Percentiles rank a stretch among this genome's conserved stretches.
Conservation (phyloP, 2,329 filamentous ascomycete genomes). For the Didymosphaeria variabile region DNA sequence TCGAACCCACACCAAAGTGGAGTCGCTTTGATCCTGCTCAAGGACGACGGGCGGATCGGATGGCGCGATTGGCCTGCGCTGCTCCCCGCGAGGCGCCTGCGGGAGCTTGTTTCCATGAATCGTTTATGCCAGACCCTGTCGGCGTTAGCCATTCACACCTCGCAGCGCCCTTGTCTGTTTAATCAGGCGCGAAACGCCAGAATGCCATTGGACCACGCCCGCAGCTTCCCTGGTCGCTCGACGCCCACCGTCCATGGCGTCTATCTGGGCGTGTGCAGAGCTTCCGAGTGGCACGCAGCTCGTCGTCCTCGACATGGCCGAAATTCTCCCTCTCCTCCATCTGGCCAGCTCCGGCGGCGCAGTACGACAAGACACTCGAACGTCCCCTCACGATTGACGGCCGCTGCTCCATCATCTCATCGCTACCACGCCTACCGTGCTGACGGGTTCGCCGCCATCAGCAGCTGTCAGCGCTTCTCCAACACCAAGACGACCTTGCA, state of each 20-base stretch:
- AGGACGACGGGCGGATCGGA: constrained; percentile 12
- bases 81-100: constrained; percentile 30
- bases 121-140: constrained; percentile 25
- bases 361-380: constrained; percentile 22
- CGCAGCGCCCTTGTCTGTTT: constrained; percentile 34
- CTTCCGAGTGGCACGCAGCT: constrained; percentile 25
- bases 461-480: constrained; percentile 34
- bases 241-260: constrained; percentile 22
- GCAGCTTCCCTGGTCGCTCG: constrained; percentile 13
- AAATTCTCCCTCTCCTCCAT: constrained; percentile 1
- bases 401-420: constrained; percentile 9
- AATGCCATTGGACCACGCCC: constrained; percentile 34
- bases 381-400: constrained; percentile 24
- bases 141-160: constrained; percentile 37
- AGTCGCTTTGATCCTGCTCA: constrained; percentile 3
- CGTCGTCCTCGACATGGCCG: constrained; percentile 4
- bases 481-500: constrained; percentile 37
- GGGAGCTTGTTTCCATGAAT: constrained; percentile 28
- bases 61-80: constrained; percentile 32
- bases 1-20: constrained; percentile 12
- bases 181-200: constrained; percentile 43
- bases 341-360: constrained; percentile 7
- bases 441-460: constrained; percentile 32
- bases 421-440: constrained; percentile 18
- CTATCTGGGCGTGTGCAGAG: constrained; percentile 22